Base-by-base conservation (phyloP, 1,284 basidiomycete species). In the Limonomyces culmigenus region DNA sequence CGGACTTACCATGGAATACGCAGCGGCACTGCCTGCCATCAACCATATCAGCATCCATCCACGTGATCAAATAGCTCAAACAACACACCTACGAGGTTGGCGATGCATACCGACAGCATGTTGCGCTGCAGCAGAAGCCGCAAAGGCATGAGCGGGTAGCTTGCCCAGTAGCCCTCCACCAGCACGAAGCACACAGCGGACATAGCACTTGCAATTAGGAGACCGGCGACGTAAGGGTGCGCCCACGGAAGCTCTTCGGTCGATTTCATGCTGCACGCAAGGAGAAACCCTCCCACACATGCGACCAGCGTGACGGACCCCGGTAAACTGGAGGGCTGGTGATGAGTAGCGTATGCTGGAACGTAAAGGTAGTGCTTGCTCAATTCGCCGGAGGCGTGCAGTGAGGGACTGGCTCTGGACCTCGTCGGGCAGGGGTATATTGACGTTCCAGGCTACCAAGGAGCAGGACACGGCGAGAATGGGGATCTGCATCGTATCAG, bases 101-200 rank as follows among this genome's bases (percentile, higher is more conserved):
- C 71, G 42, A 89, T 46, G 1, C 83, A 80, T 8, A 91, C 75
- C 11, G 80, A 74, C 17, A 87, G 58, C 2, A 86, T 83, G 6
- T 84, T 89, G 39, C 78, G 60, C 47, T 73, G 73, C 17, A 63
- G 69, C 34, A 92, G 66, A 40, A 92, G 56, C 40, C 70, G 70
- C 45, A 91, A 58, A 30, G 88, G 87, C 72, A 93, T 80, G 33
- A 92, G 75, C 5, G 88, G 88, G 52, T 78, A 83, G 3, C 66
- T 65, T 2, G 83, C 74, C 57, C 70, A 72, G 42, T 65, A 60
- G 39, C 74, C 69, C 56, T 93, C 87, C 12, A 84, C 78, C 33
- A 70, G 49, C 19, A 87, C 50, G 51, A 93, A 92, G 4, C 65
- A 47, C 4, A 62, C 47, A 15, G 63, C 63, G 32, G 64, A 74